phyloP scores from a whole-genome alignment of 352 stramenopile genomes.

The Globisporangium parvum region DNA sequence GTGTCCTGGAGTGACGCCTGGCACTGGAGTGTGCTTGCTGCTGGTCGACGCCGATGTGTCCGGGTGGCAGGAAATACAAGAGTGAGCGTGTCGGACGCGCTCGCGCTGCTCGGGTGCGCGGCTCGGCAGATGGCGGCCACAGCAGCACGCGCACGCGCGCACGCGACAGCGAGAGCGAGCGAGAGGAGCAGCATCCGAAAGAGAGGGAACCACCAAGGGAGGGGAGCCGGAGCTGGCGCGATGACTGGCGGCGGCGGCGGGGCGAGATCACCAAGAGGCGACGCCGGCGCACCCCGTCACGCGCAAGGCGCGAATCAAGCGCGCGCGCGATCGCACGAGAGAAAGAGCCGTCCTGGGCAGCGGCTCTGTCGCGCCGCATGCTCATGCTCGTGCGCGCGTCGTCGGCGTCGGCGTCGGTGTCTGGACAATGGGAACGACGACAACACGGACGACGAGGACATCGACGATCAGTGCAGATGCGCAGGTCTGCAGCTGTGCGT shows the following conservation, averaged over 20 bases:
- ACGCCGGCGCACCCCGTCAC: neutral
- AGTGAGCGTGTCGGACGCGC: conserved; percentile 8
- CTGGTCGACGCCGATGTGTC: conserved; percentile 10
- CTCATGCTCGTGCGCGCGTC: too few species aligned
- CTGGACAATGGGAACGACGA: too few species aligned
- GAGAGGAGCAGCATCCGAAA: neutral
- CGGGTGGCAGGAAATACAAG: conserved; percentile 12
- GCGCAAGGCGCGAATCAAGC: neutral
- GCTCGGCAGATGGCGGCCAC: neutral
- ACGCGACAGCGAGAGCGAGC: too few species aligned
- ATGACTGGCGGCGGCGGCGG: neutral
- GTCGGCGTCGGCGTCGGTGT: too few species aligned
- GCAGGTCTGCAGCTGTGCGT: too few species aligned
- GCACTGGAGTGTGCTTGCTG: neutral
- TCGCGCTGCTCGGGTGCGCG: conserved; percentile 1
- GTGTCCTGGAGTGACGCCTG: neutral
- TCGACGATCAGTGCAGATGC: too few species aligned
- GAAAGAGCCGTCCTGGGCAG: neutral
- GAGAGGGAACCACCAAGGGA: neutral
- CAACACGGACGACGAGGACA: too few species aligned
- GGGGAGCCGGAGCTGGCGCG: neutral
- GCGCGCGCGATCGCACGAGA: neutral
- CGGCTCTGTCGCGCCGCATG: too few species aligned
- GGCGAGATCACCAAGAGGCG: conserved; percentile 6
- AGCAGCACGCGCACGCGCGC: neutral